A percentile compares a stretch with the other conserved stretches of the same genome.
Conservation (phyloP, 768 basidiomycete genomes). For the Lactifluus pinguis region DNA sequence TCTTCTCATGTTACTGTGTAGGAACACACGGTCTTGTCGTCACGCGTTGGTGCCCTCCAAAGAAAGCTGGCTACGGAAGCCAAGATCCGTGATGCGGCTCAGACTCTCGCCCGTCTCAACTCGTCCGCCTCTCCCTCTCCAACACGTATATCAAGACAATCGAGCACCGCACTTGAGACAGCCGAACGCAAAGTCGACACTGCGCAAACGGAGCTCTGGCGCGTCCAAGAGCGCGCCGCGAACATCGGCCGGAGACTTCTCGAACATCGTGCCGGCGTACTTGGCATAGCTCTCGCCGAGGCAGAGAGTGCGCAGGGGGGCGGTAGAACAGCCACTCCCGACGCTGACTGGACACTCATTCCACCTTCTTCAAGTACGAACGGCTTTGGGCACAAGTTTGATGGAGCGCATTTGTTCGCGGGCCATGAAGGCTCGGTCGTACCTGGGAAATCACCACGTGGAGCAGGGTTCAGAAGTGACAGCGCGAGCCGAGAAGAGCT, state of each 20-base stretch:
- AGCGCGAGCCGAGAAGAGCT: conserved; percentile 36
- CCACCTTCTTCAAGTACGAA: conserved; percentile 28
- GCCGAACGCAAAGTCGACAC: conserved; percentile 66
- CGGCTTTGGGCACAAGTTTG: conserved; percentile 53
- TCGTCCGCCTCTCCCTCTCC: conserved; percentile 28
- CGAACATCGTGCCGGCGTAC: conserved; percentile 77
- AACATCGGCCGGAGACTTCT: conserved; percentile 58
- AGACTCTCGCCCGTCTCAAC: conserved; percentile 64
- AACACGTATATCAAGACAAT: conserved; percentile 53
- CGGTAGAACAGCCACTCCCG: conserved; percentile 40
- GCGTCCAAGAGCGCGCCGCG: conserved; percentile 52
- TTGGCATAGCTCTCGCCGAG: conserved; percentile 49
- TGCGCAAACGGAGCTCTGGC: conserved; percentile 64
- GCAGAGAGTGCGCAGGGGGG: conserved; percentile 25
- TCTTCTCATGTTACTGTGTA: conserved; percentile 27
- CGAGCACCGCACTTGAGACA: conserved; percentile 59
- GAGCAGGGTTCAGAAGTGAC: not conserved
- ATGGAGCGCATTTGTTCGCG: conserved; percentile 78
- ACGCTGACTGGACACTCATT: conserved; percentile 28
- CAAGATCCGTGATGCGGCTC: conserved; percentile 81
- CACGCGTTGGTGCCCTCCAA: conserved; percentile 53
- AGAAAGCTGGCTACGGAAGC: conserved; percentile 76
- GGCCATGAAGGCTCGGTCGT: conserved; percentile 65
- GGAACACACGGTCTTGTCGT: conserved; percentile 67
- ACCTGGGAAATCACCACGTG: conserved; percentile 28